phyloP scores from a whole-genome alignment of 2,329 filamentous ascomycete genomes.

The Tolypocladium cylindrosporum region DNA sequence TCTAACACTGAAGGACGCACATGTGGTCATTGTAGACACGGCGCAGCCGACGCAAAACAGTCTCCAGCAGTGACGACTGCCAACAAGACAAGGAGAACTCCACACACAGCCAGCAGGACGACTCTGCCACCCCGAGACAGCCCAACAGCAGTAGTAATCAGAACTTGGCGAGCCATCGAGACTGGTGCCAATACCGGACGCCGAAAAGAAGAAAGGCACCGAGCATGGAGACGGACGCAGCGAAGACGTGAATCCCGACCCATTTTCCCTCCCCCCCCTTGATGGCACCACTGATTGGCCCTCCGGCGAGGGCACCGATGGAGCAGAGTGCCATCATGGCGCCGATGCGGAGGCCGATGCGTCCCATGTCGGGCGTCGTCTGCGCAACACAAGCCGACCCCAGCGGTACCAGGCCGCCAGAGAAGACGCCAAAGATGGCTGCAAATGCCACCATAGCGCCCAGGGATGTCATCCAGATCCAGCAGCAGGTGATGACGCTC shows the following conservation, averaged over 20 bases:
- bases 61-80: not conserved
- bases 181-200: constrained; percentile 7
- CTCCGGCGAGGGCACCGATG: constrained; percentile 12
- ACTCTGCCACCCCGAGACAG: not conserved
- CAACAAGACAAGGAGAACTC: not conserved
- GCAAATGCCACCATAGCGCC: constrained; percentile 11
- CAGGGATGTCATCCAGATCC: constrained; percentile 15
- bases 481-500: constrained; percentile 17
- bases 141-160: not conserved
- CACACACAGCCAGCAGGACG: not conserved
- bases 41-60: not conserved
- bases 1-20: not conserved
- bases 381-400: constrained; percentile 20
- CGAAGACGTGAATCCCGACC: constrained; percentile 8
- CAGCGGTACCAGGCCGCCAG: constrained; percentile 23
- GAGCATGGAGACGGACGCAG: constrained; percentile 5
- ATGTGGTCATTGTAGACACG: not conserved
- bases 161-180: constrained; percentile 3
- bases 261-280: constrained; percentile 5
- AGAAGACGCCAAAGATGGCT: constrained; percentile 18
- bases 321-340: constrained; percentile 20
- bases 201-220: constrained; percentile 8
- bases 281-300: constrained; percentile 12
- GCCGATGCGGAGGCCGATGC: constrained; percentile 20
- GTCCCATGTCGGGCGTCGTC: constrained; percentile 16